These are phyloP conservation scores for Pyrenophora teres DNA, from an alignment of 2,329 filamentous ascomycete genomes.

Conservation along the genomic window DNA sequence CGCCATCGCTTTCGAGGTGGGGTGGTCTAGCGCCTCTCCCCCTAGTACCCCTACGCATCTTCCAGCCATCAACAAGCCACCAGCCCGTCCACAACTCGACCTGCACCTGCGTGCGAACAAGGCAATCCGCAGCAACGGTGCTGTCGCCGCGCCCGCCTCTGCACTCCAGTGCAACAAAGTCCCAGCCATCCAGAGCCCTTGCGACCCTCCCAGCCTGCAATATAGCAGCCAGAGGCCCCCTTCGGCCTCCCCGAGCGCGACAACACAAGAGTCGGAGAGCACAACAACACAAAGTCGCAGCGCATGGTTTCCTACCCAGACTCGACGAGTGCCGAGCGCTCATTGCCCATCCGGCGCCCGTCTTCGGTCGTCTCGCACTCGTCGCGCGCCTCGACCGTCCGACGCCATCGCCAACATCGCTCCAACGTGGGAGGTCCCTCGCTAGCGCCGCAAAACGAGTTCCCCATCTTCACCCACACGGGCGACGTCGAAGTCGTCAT, in stretches of 20 bases:
- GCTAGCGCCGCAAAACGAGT: conserved; percentile 81
- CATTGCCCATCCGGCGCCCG: conserved; percentile 64
- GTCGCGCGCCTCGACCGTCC: conserved; percentile 57
- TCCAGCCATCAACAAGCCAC: conserved; percentile 17
- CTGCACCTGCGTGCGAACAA: conserved; percentile 35
- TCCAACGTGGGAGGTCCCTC: conserved; percentile 75
- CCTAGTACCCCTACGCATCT: conserved; percentile 5
- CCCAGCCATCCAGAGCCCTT: conserved; percentile 7
- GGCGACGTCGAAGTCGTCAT: conserved; percentile 93
- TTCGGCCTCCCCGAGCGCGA: conserved; percentile 9
- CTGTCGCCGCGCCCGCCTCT: conserved; percentile 28
- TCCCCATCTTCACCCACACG: conserved; percentile 85
- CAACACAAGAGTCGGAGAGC: conserved; percentile 7
- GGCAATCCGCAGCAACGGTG: conserved; percentile 37
- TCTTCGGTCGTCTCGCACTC: conserved; percentile 64
- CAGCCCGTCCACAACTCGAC: conserved; percentile 1
- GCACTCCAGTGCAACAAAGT: conserved; percentile 22
- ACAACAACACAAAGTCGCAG: conserved; percentile 12
- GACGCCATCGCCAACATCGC: conserved; percentile 76
- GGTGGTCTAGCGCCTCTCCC: conserved; percentile 23
- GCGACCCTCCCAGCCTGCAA: conserved; percentile 6
- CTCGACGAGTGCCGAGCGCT: conserved; percentile 55
- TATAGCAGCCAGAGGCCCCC: conserved; percentile 4
- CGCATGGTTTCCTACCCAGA: conserved; percentile 69
- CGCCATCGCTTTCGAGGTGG: conserved; percentile 25